These are phyloP conservation scores for Tulasnella sp. DNA, from an alignment of 768 basidiomycete genomes.

Conservation along the genomic window DNA sequence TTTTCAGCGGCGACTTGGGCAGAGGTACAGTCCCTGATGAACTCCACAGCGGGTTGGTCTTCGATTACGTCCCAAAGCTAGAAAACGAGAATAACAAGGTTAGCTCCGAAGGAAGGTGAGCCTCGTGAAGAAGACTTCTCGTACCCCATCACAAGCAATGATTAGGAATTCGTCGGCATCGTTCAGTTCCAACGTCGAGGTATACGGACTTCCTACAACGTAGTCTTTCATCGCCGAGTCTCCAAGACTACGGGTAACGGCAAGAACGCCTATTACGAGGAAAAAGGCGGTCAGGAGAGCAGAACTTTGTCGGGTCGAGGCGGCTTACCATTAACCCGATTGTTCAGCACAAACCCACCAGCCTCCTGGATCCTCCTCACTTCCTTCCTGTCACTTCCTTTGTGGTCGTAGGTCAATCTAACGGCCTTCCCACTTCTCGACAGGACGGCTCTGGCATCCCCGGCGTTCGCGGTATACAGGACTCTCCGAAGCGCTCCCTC, in stretches of 20 bases:
- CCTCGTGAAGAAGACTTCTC: slow-evolving; percentile 36
- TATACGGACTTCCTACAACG: slow-evolving; percentile 96
- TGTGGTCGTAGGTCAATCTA: slow-evolving; percentile 96
- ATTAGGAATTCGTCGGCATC: slow-evolving; percentile 92
- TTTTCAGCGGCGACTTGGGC: slow-evolving; percentile 76
- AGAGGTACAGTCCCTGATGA: slow-evolving; percentile 61
- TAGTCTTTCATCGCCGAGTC: slow-evolving; percentile 99
- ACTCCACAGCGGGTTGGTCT: slow-evolving; percentile 86
- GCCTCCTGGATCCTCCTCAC: slow-evolving; percentile 97
- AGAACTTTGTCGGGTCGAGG: background rate
- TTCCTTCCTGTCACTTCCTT: slow-evolving; percentile 94
- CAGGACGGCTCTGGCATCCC: slow-evolving; percentile 91
- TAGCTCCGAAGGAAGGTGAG: too few species aligned
- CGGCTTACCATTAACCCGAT: slow-evolving; percentile 79
- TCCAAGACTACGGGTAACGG: slow-evolving; percentile 94
- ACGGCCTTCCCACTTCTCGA: slow-evolving; percentile 88
- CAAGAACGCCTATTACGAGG: slow-evolving; percentile 59
- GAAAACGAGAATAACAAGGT: background rate
- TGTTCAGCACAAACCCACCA: slow-evolving; percentile 98
- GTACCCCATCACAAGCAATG: slow-evolving; percentile 94
- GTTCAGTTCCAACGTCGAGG: slow-evolving; percentile 91
- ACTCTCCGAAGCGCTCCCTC: slow-evolving; percentile 59
- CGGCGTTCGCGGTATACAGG: slow-evolving; percentile 93
- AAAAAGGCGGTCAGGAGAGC: background rate
- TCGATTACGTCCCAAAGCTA: slow-evolving; percentile 96